phyloP scores from a whole-genome alignment of 2,329 filamentous ascomycete genomes.

The Diatrype stigma region DNA sequence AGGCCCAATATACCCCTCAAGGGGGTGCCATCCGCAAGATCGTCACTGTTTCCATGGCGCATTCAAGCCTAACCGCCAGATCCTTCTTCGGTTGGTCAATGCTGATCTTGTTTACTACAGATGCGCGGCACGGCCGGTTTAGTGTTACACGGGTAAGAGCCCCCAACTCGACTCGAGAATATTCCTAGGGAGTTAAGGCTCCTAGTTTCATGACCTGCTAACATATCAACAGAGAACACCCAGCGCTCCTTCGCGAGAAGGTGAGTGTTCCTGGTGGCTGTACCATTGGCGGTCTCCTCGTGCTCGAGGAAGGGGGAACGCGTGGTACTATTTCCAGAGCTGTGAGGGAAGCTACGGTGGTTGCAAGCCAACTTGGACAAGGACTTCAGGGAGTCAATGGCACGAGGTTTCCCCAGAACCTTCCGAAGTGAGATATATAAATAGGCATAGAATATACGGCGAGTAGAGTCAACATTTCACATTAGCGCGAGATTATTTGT shows the following conservation, averaged over 20 bases:
- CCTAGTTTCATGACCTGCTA: background rate
- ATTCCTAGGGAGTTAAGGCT: too few species aligned
- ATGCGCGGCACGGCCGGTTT: constrained; percentile 70
- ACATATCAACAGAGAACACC: constrained; percentile 52
- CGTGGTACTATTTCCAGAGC: constrained; percentile 64
- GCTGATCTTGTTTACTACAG: background rate
- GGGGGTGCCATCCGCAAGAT: background rate
- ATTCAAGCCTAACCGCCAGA: too few species aligned
- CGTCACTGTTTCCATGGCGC: too few species aligned
- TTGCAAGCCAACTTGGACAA: constrained; percentile 62
- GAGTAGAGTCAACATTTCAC: too few species aligned
- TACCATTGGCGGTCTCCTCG: constrained; percentile 69
- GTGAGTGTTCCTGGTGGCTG: constrained; percentile 75
- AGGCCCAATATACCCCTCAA: background rate
- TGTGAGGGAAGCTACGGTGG: constrained; percentile 65
- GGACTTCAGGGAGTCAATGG: constrained; percentile 47
- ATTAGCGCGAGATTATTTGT: too few species aligned
- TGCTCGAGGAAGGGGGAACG: constrained; percentile 68
- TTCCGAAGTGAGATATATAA: constrained; percentile 2
- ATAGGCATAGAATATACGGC: background rate
- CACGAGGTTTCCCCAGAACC: constrained; percentile 32
- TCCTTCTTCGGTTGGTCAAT: background rate
- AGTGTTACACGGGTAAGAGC: constrained; percentile 55
- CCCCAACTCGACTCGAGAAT: too few species aligned
- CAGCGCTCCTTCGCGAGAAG: constrained; percentile 69